A percentile compares a stretch with the other conserved stretches of the same genome.
Evolutionary conservation across 805 yeast species (phyloP).

Genomic region (Sporopachydermia quercuum): DNA sequence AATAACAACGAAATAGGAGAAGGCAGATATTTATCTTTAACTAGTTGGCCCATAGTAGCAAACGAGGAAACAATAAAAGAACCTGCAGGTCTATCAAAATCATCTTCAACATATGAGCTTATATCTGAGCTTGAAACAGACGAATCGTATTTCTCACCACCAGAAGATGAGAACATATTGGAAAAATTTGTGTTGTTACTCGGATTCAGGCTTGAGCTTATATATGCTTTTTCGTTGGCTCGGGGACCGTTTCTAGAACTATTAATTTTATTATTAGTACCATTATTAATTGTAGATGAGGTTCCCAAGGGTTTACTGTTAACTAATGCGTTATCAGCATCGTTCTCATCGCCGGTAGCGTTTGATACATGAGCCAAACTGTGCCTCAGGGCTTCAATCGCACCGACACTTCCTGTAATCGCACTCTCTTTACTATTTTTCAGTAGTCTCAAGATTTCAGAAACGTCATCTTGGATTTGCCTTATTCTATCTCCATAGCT

Average conservation of each 20-base stretch:
- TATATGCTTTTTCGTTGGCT: conserved; percentile 1
- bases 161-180: conserved; percentile 1
- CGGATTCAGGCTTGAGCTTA: conserved; percentile 17
- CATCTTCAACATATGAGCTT: conserved; percentile 7
- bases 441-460: conserved; percentile 2
- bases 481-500: not conserved
- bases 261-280: too few relatives aligned
- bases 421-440: too few relatives aligned
- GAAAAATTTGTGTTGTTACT: conserved; percentile 15
- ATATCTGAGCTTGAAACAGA: too few relatives aligned
- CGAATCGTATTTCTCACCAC: conserved; percentile 7
- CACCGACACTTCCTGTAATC: too few relatives aligned
- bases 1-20: conserved; percentile 23
- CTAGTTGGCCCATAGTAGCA: conserved; percentile 22
- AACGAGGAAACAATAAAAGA: conserved; percentile 31
- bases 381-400: too few relatives aligned
- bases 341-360: too few relatives aligned
- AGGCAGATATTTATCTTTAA: conserved; percentile 18
- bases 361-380: too few relatives aligned
- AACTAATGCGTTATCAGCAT: too few relatives aligned
- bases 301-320: too few relatives aligned
- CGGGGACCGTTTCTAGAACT: conserved; percentile 5
- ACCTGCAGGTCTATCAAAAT: conserved; percentile 23
- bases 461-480: not conserved
- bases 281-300: too few relatives aligned